Evolutionary conservation across 1,284 basidiomycete genomes (phyloP).

Genomic region (Stygiomarasmius scandens): DNA sequence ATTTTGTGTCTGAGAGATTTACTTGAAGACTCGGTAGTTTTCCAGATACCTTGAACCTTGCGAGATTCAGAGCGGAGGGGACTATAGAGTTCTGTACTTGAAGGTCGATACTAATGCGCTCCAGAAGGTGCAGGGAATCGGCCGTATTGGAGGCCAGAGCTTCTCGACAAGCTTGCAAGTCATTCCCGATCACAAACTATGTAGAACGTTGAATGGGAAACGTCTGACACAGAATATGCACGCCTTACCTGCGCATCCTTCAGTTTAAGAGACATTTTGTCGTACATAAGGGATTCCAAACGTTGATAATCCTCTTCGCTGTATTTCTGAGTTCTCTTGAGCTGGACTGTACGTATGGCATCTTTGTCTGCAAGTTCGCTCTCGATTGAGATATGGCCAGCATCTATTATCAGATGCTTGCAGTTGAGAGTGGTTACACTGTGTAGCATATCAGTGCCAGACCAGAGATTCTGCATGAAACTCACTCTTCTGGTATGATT

Average conservation of each 20-base stretch:
- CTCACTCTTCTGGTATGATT: conserved; percentile 92
- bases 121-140: conserved; percentile 85
- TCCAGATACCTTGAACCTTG: conserved; percentile 92
- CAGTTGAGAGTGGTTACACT: conserved; percentile 80
- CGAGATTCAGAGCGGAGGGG: conserved; percentile 81
- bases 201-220: neutral
- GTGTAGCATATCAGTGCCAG: conserved; percentile 13
- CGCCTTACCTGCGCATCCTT: conserved; percentile 84
- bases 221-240: neutral
- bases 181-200: conserved; percentile 90
- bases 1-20: conserved; percentile 96
- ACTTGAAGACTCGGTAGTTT: conserved; percentile 87
- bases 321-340: conserved; percentile 88
- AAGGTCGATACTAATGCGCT: conserved; percentile 92
- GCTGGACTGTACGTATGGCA: conserved; percentile 78
- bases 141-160: conserved; percentile 65
- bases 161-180: conserved; percentile 80
- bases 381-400: conserved; percentile 94
- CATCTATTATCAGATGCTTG: conserved; percentile 92
- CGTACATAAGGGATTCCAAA: conserved; percentile 96
- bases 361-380: conserved; percentile 90
- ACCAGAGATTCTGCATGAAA: conserved; percentile 10
- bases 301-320: conserved; percentile 87
- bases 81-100: conserved; percentile 95
- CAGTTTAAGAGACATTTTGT: conserved; percentile 85